phyloP scores from a whole-genome alignment of 192 early-diverging fungal genomes.

The Gigaspora rosea region DNA sequence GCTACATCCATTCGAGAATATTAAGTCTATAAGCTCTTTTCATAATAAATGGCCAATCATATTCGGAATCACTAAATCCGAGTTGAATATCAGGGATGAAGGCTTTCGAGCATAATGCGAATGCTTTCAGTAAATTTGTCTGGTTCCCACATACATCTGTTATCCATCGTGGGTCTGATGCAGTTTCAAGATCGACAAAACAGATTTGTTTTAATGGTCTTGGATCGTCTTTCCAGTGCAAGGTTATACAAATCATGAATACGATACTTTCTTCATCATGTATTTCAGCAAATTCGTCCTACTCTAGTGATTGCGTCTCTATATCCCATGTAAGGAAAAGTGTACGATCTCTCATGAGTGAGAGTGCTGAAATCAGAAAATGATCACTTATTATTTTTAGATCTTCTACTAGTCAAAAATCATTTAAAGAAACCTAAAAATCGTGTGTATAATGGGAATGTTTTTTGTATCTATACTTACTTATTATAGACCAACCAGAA shows the following conservation, averaged over 20 bases:
- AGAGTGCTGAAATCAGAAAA: no score
- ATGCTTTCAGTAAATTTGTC: neutral
- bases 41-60: conserved; percentile 3
- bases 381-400: no score
- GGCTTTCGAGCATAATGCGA: neutral
- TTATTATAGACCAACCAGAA: no score
- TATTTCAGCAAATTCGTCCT: neutral
- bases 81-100: neutral
- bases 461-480: no score
- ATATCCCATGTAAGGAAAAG: conserved; percentile 7
- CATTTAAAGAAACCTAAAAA: no score
- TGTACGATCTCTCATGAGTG: conserved; percentile 6
- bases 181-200: no score
- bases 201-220: no score
- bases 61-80: neutral
- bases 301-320: neutral
- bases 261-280: no score
- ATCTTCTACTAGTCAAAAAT: neutral
- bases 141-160: conserved; percentile 15
- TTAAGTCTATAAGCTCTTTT: neutral
- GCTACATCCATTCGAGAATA: conserved; percentile 15
- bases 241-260: no score
- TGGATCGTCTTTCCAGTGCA: no score
- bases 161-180: neutral
- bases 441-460: no score